Evolutionary conservation across 495 filamentous ascomycete genomes (phyloP).

Genomic region (Tirmania nivea): DNA sequence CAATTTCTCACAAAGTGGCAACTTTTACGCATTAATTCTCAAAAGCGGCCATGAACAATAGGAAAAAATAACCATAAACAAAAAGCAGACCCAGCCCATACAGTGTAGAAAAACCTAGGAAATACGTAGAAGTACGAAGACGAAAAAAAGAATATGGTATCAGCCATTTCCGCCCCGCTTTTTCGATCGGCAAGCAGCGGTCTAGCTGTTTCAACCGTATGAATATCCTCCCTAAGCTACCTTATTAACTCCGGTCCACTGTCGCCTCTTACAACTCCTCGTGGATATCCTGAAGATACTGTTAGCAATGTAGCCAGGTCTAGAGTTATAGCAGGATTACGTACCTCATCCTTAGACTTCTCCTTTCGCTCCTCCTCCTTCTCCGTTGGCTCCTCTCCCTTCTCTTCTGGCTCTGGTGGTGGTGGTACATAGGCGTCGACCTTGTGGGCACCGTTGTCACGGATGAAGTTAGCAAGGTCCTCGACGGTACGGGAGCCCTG

Average conservation of each 20-base stretch:
- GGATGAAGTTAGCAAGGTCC: slow-evolving; percentile 81
- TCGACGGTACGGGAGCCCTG: slow-evolving; percentile 73
- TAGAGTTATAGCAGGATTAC: slow-evolving; percentile 21
- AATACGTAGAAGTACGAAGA: not conserved
- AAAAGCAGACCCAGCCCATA: not conserved
- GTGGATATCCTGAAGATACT: slow-evolving; percentile 28
- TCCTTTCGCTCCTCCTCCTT: slow-evolving; percentile 26
- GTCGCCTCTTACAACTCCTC: slow-evolving; percentile 40
- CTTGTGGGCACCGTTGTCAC: slow-evolving; percentile 83
- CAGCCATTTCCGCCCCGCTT: not conserved
- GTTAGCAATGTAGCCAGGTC: slow-evolving; percentile 24
- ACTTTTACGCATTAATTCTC: too few species aligned
- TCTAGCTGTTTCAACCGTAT: not conserved
- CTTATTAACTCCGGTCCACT: not conserved
- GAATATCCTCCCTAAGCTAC: not conserved
- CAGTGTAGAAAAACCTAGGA: not conserved
- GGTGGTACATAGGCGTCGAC: slow-evolving; percentile 35
- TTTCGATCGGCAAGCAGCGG: not conserved
- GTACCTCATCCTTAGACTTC: slow-evolving; percentile 17
- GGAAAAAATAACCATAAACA: too few species aligned
- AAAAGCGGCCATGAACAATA: too few species aligned
- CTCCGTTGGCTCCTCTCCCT: slow-evolving; percentile 30
- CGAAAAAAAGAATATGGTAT: not conserved
- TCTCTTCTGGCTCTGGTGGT: slow-evolving; percentile 15
- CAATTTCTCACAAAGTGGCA: too few species aligned